Percentiles rank a stretch among this genome's conserved stretches.
phyloP scores from a whole-genome alignment of 441 rosid genomes.

The Euphorbia schlechtendalii region DNA sequence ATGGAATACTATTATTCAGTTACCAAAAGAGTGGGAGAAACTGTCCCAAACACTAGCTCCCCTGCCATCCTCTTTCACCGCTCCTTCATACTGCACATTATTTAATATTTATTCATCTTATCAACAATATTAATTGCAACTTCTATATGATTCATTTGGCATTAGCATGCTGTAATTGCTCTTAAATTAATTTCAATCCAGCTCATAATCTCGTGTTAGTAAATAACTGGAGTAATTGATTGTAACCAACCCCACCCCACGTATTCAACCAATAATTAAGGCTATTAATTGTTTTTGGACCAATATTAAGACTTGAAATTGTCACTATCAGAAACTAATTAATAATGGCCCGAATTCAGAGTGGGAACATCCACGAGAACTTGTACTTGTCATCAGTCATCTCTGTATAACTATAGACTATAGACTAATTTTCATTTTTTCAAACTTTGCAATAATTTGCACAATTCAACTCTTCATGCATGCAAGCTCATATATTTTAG shows the following conservation, averaged over 20 bases:
- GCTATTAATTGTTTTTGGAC: background rate
- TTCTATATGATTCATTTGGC: no score
- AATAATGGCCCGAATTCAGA: background rate
- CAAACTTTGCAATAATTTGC: no score
- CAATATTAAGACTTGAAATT: background rate
- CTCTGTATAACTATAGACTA: no score
- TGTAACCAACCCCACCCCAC: background rate
- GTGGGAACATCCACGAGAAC: background rate
- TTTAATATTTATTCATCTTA: background rate
- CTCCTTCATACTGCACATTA: slow-evolving; percentile 81
- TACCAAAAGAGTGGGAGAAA: slow-evolving; percentile 72
- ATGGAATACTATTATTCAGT: background rate
- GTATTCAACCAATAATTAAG: background rate
- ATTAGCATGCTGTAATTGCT: no score
- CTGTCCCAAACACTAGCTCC: slow-evolving; percentile 84
- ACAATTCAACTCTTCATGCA: no score
- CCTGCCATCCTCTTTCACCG: slow-evolving; percentile 83
- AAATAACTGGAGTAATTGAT: no score
- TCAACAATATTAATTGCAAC: background rate
- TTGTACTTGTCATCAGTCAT: no score
- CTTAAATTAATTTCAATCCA: no score
- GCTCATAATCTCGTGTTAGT: no score
- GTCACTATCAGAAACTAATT: background rate
- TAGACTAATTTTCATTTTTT: no score
- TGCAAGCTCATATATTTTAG: no score